Evolutionary conservation across 495 filamentous ascomycete genomes (phyloP).

Genomic region (Xylaria curta): DNA sequence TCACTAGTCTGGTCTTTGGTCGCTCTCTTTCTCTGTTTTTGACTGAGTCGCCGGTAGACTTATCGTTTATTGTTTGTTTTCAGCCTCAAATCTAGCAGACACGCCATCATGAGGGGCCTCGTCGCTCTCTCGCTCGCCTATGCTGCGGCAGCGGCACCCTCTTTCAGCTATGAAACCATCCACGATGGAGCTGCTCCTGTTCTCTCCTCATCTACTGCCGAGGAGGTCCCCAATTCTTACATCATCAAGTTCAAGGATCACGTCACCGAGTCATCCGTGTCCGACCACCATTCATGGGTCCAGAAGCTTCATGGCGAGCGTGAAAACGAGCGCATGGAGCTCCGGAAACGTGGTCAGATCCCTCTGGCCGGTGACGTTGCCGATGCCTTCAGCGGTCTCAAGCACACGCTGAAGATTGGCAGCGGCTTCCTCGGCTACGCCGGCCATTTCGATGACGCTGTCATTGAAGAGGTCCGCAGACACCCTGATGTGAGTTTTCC

Average conservation of each 20-base stretch:
- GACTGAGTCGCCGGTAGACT: slow-evolving; percentile 52
- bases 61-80: slow-evolving; percentile 42
- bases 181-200: slow-evolving; percentile 88
- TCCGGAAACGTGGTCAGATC: slow-evolving; percentile 86
- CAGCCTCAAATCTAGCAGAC: slow-evolving; percentile 27
- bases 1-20: slow-evolving; percentile 41
- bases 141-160: slow-evolving; percentile 75
- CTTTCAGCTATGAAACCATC: slow-evolving; percentile 75
- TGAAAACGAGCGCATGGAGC: slow-evolving; percentile 70
- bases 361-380: slow-evolving; percentile 70
- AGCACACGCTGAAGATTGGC: slow-evolving; percentile 94
- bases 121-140: slow-evolving; percentile 70
- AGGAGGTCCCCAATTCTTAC: slow-evolving; percentile 86
- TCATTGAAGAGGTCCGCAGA: slow-evolving; percentile 91
- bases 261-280: slow-evolving; percentile 68
- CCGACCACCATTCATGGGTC: slow-evolving; percentile 89
- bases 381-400: slow-evolving; percentile 81
- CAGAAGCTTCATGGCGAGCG: slow-evolving; percentile 75
- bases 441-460: slow-evolving; percentile 92
- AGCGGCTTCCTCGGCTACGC: slow-evolving; percentile 86
- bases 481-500: slow-evolving; percentile 90
- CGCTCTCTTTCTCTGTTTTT: slow-evolving; percentile 35
- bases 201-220: slow-evolving; percentile 76
- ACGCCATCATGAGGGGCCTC: slow-evolving; percentile 74
- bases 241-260: slow-evolving; percentile 99